Evolutionary conservation across 768 basidiomycete species (phyloP).

Genomic region (Candolleomyces eurysporus): DNA sequence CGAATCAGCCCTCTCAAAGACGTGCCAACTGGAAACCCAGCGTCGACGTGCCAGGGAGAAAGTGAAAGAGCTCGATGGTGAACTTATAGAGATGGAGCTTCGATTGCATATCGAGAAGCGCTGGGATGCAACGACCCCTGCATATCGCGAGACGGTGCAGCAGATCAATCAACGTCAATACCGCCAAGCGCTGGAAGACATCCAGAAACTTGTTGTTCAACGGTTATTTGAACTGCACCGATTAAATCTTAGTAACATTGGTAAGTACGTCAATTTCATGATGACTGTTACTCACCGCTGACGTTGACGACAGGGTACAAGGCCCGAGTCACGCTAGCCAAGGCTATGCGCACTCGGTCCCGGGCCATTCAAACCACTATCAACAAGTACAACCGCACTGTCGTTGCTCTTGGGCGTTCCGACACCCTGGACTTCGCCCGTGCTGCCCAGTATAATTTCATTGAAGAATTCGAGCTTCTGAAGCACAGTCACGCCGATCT

Average conservation of each 20-base stretch:
- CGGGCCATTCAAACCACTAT: conserved; percentile 31
- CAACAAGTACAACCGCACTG: conserved; percentile 27
- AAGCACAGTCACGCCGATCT: no score
- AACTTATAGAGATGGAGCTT: conserved; percentile 8
- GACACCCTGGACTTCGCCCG: conserved; percentile 17
- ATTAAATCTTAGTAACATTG: no score
- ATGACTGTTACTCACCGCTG: neutral
- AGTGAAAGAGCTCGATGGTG: neutral
- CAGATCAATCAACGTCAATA: conserved; percentile 5
- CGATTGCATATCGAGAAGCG: neutral
- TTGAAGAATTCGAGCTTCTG: no score
- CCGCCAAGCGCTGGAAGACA: conserved; percentile 24
- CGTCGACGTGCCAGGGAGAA: neutral
- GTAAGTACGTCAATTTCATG: conserved; percentile 18
- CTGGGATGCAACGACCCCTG: neutral
- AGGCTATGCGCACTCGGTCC: conserved; percentile 27
- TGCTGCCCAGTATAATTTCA: conserved; percentile 15
- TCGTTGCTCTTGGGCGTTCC: conserved; percentile 15
- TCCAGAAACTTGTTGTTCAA: conserved; percentile 32
- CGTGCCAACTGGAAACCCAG: neutral
- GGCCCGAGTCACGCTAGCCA: conserved; percentile 29
- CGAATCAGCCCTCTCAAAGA: neutral
- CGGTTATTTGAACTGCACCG: conserved; percentile 37
- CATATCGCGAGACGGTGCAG: conserved; percentile 6
- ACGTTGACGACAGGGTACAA: conserved; percentile 27